Evolutionary conservation across 257 asterid species (phyloP).

Genomic region (Scutellaria baicalensis): DNA sequence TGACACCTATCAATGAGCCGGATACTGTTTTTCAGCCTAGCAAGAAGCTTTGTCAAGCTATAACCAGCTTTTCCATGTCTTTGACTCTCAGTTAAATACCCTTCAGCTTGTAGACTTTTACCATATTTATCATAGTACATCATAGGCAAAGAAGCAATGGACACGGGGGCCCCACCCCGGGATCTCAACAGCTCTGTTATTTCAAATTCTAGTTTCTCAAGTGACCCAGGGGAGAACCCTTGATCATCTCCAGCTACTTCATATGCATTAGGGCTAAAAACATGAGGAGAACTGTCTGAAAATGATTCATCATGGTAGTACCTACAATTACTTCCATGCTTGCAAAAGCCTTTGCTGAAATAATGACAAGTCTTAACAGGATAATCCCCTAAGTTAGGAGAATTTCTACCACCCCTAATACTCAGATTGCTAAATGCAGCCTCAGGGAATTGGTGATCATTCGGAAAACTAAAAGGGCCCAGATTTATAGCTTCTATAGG

Average conservation of each 20-base stretch:
- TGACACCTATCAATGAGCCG: constrained; percentile 65
- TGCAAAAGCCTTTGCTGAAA: constrained; percentile 72
- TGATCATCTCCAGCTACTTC: constrained; percentile 48
- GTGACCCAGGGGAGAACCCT: constrained; percentile 46
- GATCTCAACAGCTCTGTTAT: constrained; percentile 65
- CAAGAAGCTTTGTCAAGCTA: constrained; percentile 83
- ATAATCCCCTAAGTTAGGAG: constrained; percentile 22
- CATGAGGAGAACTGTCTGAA: constrained; percentile 28
- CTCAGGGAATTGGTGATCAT: constrained; percentile 35
- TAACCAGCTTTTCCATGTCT: constrained; percentile 81
- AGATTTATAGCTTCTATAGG: constrained; percentile 25
- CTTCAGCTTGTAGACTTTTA: constrained; percentile 70
- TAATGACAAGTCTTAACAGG: constrained; percentile 72
- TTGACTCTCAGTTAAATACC: constrained; percentile 88
- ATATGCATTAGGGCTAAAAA: constrained; percentile 28
- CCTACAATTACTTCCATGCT: constrained; percentile 83
- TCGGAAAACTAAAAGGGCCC: constrained; percentile 17
- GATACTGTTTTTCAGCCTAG: constrained; percentile 60
- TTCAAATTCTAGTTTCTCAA: constrained; percentile 61
- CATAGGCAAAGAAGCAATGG: constrained; percentile 84
- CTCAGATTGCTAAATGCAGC: constrained; percentile 30
- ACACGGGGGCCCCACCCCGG: constrained; percentile 57
- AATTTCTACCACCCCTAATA: constrained; percentile 33
- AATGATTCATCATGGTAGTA: constrained; percentile 49
- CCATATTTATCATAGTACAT: constrained; percentile 65